phyloP scores from a whole-genome alignment of 78 protist genomes.

The Dictyostelium capitatum region DNA sequence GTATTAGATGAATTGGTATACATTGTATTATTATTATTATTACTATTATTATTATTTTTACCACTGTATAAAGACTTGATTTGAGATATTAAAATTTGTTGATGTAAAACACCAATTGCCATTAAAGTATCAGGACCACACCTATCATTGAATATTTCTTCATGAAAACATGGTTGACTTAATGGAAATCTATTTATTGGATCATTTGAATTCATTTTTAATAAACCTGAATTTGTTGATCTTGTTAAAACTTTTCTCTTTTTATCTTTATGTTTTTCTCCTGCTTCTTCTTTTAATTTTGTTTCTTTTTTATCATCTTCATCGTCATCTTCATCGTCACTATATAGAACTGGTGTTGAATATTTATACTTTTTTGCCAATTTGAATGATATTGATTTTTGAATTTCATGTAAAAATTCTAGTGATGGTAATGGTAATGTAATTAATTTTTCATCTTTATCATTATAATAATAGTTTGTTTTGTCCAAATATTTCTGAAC shows the following conservation, averaged over 20 bases:
- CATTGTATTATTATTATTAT: no score
- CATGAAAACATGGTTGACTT: neutral
- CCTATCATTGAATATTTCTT: neutral
- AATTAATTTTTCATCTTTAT: neutral
- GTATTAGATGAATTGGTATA: no score
- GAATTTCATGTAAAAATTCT: neutral
- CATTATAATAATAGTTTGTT: neutral
- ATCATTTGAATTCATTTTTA: neutral
- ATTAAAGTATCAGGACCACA: slow-evolving; percentile 5
- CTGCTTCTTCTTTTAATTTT: neutral
- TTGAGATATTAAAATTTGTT: slow-evolving; percentile 1
- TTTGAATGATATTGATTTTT: slow-evolving; percentile 1
- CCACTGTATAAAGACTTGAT: neutral
- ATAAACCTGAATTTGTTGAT: neutral
- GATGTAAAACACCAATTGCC: neutral
- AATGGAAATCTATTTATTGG: slow-evolving; percentile 1
- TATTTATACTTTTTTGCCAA: neutral
- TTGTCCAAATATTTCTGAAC: neutral
- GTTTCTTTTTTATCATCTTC: neutral
- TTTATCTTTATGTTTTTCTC: neutral
- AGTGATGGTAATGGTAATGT: neutral
- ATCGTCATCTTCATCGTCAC: neutral
- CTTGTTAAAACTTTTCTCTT: neutral
- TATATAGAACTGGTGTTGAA: neutral
- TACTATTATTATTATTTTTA: no score